A percentile compares a stretch with the other conserved stretches of the same genome.
These are phyloP conservation scores for Alternaria brassicicola DNA, from an alignment of 2,329 filamentous ascomycete species.

Conservation along the genomic window DNA sequence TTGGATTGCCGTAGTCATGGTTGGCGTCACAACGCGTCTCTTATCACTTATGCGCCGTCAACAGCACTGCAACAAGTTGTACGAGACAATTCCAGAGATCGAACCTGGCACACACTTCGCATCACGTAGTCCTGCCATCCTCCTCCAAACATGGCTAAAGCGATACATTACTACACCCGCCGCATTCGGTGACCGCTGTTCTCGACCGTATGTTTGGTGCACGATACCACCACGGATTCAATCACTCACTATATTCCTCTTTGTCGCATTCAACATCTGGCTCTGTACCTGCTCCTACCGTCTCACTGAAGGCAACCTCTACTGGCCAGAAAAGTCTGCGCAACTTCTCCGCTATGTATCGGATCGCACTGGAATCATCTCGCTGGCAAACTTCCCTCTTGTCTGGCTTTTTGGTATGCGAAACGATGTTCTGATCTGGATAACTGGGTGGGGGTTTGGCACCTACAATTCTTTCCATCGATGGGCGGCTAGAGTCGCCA, in stretches of 20 bases:
- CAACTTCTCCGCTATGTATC: slow-evolving; percentile 63
- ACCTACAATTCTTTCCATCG: slow-evolving; percentile 72
- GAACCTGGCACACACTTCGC: not conserved
- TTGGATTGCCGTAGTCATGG: slow-evolving; percentile 33
- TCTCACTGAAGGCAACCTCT: slow-evolving; percentile 55
- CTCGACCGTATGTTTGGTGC: slow-evolving; percentile 51
- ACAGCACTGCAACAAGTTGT: slow-evolving; percentile 11
- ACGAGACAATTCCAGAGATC: slow-evolving; percentile 2
- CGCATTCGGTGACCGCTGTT: slow-evolving; percentile 51
- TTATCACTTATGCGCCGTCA: slow-evolving; percentile 20
- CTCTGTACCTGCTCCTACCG: slow-evolving; percentile 55
- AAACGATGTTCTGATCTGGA: slow-evolving; percentile 70
- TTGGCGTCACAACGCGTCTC: slow-evolving; percentile 35
- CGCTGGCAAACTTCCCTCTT: slow-evolving; percentile 67
- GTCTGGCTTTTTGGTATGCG: slow-evolving; percentile 71
- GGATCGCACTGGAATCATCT: slow-evolving; percentile 68
- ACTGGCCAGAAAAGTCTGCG: slow-evolving; percentile 41
- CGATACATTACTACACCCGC: slow-evolving; percentile 52
- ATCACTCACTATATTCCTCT: slow-evolving; percentile 52
- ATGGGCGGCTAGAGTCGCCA: slow-evolving; percentile 67
- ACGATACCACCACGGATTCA: slow-evolving; percentile 58
- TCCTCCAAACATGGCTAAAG: slow-evolving; percentile 26
- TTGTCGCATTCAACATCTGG: slow-evolving; percentile 54
- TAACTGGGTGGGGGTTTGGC: slow-evolving; percentile 71
- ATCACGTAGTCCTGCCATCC: not conserved